Base-by-base conservation (phyloP, 2,329 filamentous ascomycete genomes). In the Trichoderma polysporum region DNA sequence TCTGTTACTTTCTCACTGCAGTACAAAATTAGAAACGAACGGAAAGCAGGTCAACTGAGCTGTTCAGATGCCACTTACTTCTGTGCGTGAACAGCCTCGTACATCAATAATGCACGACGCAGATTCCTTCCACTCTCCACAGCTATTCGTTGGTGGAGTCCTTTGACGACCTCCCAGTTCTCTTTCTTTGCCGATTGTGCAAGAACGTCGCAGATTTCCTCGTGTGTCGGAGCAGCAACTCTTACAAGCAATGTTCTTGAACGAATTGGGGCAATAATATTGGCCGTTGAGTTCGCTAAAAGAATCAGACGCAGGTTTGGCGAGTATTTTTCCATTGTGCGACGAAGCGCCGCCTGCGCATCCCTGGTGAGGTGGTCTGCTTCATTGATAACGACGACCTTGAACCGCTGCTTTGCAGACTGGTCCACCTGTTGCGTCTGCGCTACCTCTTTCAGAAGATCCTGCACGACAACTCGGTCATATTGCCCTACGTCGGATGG, bases 261-360 rank as follows among this genome's bases (percentile, higher is more conserved):
- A 71, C 94, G 88, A 76, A 99, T 99, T 0, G 95, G 95, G n/a
- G 95, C 94, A 78, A 99, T 99, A 74, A 99, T 99, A 76, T 98
- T 98, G 70, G 94, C 94, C 25, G 95, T 99, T 71, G 92, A 97
- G 77, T 98, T 98, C 57, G 95, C 95, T 68, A 99, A 82, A 68
- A 99, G 82, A 57, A 99, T 98, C 72, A 99, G 80, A 25, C 95
- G 87, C 75, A 99, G 75, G 77, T 99, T 99, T 15, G 94, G 94
- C 74, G 92, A 96, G 84, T 99, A 99, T 80, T 99, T 99, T 81
- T 99, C 95, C 95, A 99, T 99, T 0, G 95, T 99, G 70, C 95
- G 85, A 78, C 95, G 88, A 75, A 99, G 82, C 35, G 96, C 96
- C 0, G 96, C 95, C 80, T 99, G 95, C 3, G 95, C 95, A 83